These are phyloP conservation scores for Plasmodium malariae DNA, from an alignment of 169 alveolate species.

Conservation along the genomic window DNA sequence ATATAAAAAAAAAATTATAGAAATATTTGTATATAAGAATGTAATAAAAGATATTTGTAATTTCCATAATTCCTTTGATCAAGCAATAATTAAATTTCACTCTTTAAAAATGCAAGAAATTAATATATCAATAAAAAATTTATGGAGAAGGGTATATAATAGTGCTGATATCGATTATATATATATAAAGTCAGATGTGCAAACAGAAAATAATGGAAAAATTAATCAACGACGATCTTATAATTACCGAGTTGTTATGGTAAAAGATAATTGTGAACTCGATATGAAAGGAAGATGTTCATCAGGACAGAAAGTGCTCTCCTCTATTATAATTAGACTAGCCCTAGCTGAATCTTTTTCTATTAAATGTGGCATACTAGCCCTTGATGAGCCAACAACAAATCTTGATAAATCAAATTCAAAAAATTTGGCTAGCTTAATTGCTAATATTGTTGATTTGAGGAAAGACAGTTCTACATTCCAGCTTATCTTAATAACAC, in stretches of 20 bases:
- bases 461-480: constrained; percentile 82
- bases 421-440: constrained; percentile 88
- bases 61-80: constrained; percentile 79
- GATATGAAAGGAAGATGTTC: constrained; percentile 98
- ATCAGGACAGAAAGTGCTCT: constrained; percentile 98
- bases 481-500: constrained; percentile 98
- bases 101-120: constrained; percentile 95
- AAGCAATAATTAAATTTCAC: constrained; percentile 81
- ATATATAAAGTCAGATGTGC: constrained; percentile 39
- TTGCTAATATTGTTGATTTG: constrained; percentile 80
- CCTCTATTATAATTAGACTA: constrained; percentile 96
- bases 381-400: constrained; percentile 99
- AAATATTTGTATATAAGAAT: constrained; percentile 73
- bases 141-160: constrained; percentile 97
- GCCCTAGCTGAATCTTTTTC: constrained; percentile 99
- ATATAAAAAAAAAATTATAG: constrained; percentile 52
- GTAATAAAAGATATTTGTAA: constrained; percentile 40
- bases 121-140: constrained; percentile 93
- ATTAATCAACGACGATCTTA: constrained; percentile 79
- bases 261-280: constrained; percentile 87
- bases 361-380: constrained; percentile 96
- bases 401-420: constrained; percentile 96
- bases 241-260: constrained; percentile 91
- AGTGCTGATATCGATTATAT: constrained; percentile 96
- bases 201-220: constrained; percentile 31